Conservation (phyloP, 495 filamentous ascomycete genomes). For the Evernia prunastri region DNA sequence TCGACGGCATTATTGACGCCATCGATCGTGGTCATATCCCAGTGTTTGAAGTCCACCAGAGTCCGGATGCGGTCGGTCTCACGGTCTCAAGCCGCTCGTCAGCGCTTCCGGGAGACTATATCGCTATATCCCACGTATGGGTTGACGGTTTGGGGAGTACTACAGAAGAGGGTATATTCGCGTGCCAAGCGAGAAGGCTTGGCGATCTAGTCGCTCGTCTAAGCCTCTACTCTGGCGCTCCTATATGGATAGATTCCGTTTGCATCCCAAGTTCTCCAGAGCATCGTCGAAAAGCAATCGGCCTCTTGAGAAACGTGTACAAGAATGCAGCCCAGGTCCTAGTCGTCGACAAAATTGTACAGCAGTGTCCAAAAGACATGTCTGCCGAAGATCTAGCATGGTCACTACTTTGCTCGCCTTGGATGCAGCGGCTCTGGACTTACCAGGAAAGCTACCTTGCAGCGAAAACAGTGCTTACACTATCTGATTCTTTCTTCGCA, state of each 20-base stretch:
- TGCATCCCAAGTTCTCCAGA: neutral
- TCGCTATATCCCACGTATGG: neutral
- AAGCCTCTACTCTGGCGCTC: neutral
- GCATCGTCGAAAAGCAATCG: neutral
- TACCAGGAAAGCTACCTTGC: conserved; percentile 6
- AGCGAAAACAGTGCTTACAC: neutral
- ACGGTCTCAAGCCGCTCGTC: neutral
- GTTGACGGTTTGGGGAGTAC: conserved; percentile 1
- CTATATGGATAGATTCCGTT: neutral
- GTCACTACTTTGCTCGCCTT: neutral
- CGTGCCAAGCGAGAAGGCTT: neutral
- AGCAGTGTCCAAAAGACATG: neutral
- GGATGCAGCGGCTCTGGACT: conserved; percentile 3
- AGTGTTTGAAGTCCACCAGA: neutral
- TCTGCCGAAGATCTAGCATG: neutral
- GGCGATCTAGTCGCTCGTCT: neutral
- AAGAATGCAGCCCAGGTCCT: neutral
- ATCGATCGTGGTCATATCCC: neutral
- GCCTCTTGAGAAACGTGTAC: neutral
- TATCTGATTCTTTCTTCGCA: neutral
- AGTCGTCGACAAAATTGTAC: neutral
- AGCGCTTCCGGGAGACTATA: neutral
- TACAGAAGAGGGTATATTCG: neutral
- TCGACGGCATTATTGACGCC: neutral
- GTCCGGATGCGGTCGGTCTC: neutral